A percentile compares a stretch with the other conserved stretches of the same genome.
Conservation (phyloP, 148 eudicot genomes). For the Arbutus unedo region DNA sequence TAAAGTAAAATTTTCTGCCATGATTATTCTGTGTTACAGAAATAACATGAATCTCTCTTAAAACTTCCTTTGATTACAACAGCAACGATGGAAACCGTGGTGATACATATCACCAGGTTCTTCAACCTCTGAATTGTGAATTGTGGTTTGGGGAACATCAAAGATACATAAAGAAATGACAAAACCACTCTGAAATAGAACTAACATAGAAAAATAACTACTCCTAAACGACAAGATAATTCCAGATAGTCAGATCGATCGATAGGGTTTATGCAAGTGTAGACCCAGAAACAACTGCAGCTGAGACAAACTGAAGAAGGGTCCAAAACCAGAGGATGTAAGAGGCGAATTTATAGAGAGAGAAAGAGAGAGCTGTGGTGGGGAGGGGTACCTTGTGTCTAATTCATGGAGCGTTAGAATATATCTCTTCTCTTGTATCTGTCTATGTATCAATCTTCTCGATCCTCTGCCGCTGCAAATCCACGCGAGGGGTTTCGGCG, state of each 20-base stretch:
- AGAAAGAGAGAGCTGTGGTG: neutral
- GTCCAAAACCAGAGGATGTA: neutral
- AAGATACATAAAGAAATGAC: too few relatives aligned
- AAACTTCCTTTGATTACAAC: too few relatives aligned
- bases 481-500: constrained; percentile 60
- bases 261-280: neutral
- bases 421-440: neutral
- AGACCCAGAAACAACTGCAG: neutral
- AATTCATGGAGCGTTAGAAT: neutral
- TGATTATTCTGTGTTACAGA: too few relatives aligned
- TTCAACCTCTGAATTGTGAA: too few relatives aligned
- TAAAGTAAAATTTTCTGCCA: neutral
- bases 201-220: neutral
- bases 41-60: too few relatives aligned
- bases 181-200: neutral
- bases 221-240: neutral
- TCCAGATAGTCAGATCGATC: neutral
- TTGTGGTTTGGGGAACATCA: too few relatives aligned
- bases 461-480: constrained; percentile 29
- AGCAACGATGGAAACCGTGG: too few relatives aligned
- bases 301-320: neutral
- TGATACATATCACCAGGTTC: too few relatives aligned
- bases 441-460: neutral
- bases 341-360: neutral
- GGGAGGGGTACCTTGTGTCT: constrained; percentile 1